Evolutionary conservation across 2,329 filamentous ascomycete genomes (phyloP), one percentile per base, ranked within the genome.

Genomic region (Pyrenochaeta sp.): DNA sequence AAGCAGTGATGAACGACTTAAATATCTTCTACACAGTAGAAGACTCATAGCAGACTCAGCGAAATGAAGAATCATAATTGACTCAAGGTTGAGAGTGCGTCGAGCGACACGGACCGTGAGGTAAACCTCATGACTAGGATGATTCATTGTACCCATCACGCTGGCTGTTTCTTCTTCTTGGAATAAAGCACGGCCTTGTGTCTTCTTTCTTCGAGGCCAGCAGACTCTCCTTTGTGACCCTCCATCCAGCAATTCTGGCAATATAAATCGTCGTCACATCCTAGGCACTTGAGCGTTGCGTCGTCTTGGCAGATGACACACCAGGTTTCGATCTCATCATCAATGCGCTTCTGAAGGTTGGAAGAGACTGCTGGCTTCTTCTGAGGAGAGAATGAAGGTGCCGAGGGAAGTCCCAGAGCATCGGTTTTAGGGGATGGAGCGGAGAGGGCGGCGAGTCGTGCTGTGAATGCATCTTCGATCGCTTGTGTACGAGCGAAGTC

Each of bases 241-340:
- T 93, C 89, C 46, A 79, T 81, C 90, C 90, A 96, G 74, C 90
- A 95, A 11, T 81, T 75, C 15, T 79, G 76, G 67, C 90, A 96
- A 65, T 93, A 95, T 27, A 90, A 75, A 53, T 92, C 81, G 1
- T 74, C 76, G 38, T 78, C 84, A 59, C 90, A 96, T 3, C 86
- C 89, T 0, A 85, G 64, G 64, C 90, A 96, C 44, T 79, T 79
- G 19, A 94, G 72, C 3, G 83, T 84, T 0, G 87, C 89, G 61
- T 94, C 88, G 45, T 90, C 88, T 32, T 87, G 83, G 65, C 90
- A 96, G 7, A 94, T 90, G 21, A 86, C 81, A 67, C 90, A 95
- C 89, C 89, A 95, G 1, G 80, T 83, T 28, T 86, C 84, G 49
- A 86, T 79, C 58, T 93, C 88, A 22, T 87, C 85, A 57, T 92